phyloP scores from a whole-genome alignment of 2,329 filamentous ascomycete species.

The Aspergillus ibericus region DNA sequence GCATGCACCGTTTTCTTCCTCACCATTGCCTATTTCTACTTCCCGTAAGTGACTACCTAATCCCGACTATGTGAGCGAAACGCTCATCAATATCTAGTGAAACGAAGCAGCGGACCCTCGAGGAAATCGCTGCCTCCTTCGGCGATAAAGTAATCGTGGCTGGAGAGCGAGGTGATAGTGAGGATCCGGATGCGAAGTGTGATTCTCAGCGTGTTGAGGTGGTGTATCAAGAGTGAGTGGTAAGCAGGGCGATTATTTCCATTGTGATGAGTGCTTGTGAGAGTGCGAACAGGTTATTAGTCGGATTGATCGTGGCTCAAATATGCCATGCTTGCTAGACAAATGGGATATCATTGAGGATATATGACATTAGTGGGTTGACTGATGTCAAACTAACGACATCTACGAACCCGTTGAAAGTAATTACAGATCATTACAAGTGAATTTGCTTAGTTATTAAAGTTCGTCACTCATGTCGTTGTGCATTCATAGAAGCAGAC shows the following conservation, averaged over 20 bases:
- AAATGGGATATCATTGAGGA: too few species aligned
- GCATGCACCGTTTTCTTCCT: slow-evolving; percentile 55
- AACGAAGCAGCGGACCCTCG: slow-evolving; percentile 50
- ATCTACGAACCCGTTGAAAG: too few species aligned
- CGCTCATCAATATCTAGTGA: slow-evolving; percentile 31
- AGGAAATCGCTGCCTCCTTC: slow-evolving; percentile 52
- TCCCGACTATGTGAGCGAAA: background rate
- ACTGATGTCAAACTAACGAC: too few species aligned
- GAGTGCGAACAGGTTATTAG: background rate
- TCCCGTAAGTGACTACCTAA: slow-evolving; percentile 44
- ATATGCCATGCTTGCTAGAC: too few species aligned
- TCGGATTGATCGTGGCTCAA: background rate
- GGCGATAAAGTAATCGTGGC: slow-evolving; percentile 46
- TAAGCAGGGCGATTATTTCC: background rate
- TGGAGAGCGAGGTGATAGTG: slow-evolving; percentile 29
- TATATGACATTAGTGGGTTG: too few species aligned
- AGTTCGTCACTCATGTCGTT: too few species aligned
- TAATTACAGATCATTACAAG: too few species aligned
- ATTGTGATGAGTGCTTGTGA: background rate
- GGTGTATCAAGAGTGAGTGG: slow-evolving; percentile 10
- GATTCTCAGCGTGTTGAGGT: slow-evolving; percentile 17
- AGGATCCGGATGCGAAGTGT: slow-evolving; percentile 24
- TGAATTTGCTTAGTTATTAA: too few species aligned
- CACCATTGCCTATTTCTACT: slow-evolving; percentile 55
- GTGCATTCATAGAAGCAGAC: too few species aligned